Percentiles rank a stretch among this genome's conserved stretches.
Evolutionary conservation across 805 yeast genomes (phyloP).

Genomic region (Brettanomyces custersianus): DNA sequence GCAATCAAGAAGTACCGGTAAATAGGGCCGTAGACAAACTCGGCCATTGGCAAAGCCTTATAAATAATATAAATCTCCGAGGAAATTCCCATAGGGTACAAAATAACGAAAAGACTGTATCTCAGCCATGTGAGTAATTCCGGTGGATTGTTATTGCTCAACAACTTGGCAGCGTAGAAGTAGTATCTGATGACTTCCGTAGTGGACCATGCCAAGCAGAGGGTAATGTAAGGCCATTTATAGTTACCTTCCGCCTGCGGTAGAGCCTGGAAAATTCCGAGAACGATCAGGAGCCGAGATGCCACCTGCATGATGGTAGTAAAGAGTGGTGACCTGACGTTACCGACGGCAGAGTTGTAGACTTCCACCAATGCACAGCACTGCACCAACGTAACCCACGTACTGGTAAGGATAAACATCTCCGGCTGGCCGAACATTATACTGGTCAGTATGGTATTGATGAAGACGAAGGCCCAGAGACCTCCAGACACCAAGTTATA

Average conservation of each 20-base stretch:
- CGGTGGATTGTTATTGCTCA: conserved; percentile 45
- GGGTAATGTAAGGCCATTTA: conserved; percentile 54
- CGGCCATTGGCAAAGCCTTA: conserved; percentile 64
- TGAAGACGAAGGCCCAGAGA: conserved; percentile 24
- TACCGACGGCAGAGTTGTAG: conserved; percentile 65
- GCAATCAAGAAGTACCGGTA: conserved; percentile 48
- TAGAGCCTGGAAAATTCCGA: conserved; percentile 70
- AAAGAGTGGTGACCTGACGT: conserved; percentile 75
- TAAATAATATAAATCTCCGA: conserved; percentile 69
- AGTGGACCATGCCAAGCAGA: conserved; percentile 81
- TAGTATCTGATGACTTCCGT: conserved; percentile 90
- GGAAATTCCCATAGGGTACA: conserved; percentile 90
- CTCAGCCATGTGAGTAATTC: conserved; percentile 57
- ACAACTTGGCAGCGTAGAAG: conserved; percentile 67
- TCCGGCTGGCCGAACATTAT: conserved; percentile 49
- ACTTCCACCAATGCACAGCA: conserved; percentile 75
- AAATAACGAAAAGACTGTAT: conserved; percentile 70
- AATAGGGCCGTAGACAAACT: conserved; percentile 34
- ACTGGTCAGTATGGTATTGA: conserved; percentile 18
- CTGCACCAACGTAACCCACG: conserved; percentile 60
- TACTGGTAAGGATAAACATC: conserved; percentile 50
- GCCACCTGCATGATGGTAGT: conserved; percentile 85
- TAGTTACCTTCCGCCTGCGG: conserved; percentile 62
- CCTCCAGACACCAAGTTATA: conserved; percentile 26
- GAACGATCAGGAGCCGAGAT: conserved; percentile 72